These are phyloP conservation scores for Flagelloscypha sp. DNA, from an alignment of 768 basidiomycete species.

Conservation along the genomic window DNA sequence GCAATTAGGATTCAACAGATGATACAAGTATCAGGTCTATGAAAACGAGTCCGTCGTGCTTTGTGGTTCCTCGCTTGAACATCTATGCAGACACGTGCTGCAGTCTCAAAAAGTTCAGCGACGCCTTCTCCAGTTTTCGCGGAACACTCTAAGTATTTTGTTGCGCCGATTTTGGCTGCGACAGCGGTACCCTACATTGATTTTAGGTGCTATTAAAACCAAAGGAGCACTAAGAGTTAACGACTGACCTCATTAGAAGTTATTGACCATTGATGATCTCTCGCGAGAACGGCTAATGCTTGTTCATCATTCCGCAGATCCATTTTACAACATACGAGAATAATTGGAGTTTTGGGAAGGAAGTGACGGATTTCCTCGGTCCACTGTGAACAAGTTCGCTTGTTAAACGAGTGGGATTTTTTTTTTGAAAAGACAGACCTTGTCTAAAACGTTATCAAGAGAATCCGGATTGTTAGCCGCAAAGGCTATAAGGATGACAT, in stretches of 20 bases:
- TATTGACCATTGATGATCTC: slow-evolving; percentile 5
- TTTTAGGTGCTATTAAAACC: not conserved
- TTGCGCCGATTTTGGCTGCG: slow-evolving; percentile 10
- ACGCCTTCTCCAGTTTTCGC: slow-evolving; percentile 74
- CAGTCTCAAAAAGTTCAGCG: slow-evolving; percentile 50
- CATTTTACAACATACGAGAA: slow-evolving; percentile 71
- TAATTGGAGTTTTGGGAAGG: slow-evolving; percentile 61
- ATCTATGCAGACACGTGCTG: no score
- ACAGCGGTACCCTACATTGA: slow-evolving; percentile 10
- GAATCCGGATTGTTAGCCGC: slow-evolving; percentile 69
- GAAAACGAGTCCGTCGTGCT: no score
- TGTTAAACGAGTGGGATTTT: no score
- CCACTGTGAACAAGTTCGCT: slow-evolving; percentile 53
- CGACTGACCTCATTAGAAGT: slow-evolving; percentile 8
- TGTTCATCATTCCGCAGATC: slow-evolving; percentile 32
- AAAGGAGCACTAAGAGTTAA: not conserved
- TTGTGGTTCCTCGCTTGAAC: no score
- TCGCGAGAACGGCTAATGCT: not conserved
- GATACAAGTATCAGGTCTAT: no score
- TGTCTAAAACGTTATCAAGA: slow-evolving; percentile 73
- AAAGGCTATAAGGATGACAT: slow-evolving; percentile 81
- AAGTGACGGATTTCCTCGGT: slow-evolving; percentile 68
- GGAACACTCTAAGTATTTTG: slow-evolving; percentile 63
- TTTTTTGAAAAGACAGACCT: slow-evolving; percentile 49
- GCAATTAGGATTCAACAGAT: no score